Evolutionary conservation across 1,284 basidiomycete species (phyloP), one percentile per base, ranked within the genome.

Genomic region (Tylopilus sp.): DNA sequence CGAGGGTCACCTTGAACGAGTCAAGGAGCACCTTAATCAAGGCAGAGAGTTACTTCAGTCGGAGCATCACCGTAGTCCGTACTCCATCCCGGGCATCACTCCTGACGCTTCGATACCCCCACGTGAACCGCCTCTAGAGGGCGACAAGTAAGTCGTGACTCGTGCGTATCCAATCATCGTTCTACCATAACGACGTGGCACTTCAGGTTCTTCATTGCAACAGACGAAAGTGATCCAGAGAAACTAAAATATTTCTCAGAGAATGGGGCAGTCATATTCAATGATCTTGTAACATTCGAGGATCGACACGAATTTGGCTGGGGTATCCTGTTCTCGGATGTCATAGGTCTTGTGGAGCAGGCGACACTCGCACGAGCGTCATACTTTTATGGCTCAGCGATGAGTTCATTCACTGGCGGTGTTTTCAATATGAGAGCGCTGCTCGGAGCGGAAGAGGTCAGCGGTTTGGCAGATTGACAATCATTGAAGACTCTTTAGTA

Each of bases 201-300:
- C n/a, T 37, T 19, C 31, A 75, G 72, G n/a, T 74, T 75, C 58
- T 75, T 69, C 55, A 51, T 73, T 26, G 71, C 74, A 3, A 75
- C 73, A 4, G 73, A 75, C 47, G 73, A 75, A 48, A 60, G 60
- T 16, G 60, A 65, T 49, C 49, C 62, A 6, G 59, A 64, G 9
- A 65, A 64, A 23, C 41, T 74, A 23, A 44, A 49, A 4, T 66
- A 68, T 55, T 64, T 70, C 48, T 59, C 60, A 16, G 54, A 64
- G 15, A 55, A 66, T 38, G 69, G 70, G 11, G 70, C 64, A 4
- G 29, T 74, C 18, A 56, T 75, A 48, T 63, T 75, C 42, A 45
- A 45, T 21, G 71, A 73, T 49, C 59, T 75, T 5, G 50, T 75
- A 15, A 67, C 65, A 8, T 57, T 63, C 15, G 66, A 69, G 31